Evolutionary conservation across 495 filamentous ascomycete genomes (phyloP), one percentile per base, ranked within the genome.

Genomic region (Aspergillus hancockii): DNA sequence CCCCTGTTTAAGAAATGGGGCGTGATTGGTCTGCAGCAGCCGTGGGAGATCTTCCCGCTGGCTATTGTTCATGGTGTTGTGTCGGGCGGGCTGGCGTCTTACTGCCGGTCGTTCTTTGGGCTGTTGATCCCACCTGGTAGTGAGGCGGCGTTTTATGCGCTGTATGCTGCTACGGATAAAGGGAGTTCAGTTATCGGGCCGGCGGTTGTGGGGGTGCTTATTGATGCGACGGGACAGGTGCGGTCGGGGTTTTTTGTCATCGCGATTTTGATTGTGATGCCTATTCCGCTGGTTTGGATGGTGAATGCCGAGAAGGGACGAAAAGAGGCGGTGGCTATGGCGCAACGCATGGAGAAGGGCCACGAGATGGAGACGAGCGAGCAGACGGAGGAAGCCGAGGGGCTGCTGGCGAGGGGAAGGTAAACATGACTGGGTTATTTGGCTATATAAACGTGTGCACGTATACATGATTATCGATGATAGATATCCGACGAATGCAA

Each of bases 91-190:
- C 72, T 97, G 25, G 85, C 86, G 49, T 88, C 87, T 13, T 96
- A 96, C 71, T 96, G 92, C 66, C 86, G 92, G 1, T 90, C 88
- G 52, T 79, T 96, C 52, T 97, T 86, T 63, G 92, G 91, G 8
- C 85, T 93, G 69, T 75, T 97, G 51, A 85, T 97, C 66, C 92
- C 92, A 5, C 90, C 91, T 0, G 92, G 92, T n/a, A 91, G 82
- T 28, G 92, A 97, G 70, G 92, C 92, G 0, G 90, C 92, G 0
- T 97, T 97, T 65, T 97, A 92, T 71, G 92, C 92, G 0, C 80
- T 97, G 6, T 97, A 96, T 63, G 92, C 92, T 4, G 93, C 94
- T 52, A 97, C 92, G 8, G 92, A 97, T 66, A 97, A 97, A 69
- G 92, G 92, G 0, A 91, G 88, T 28, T 91, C 88, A 59, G 83